Conservation (phyloP, 192 early-diverging fungal genomes). For the Funneliformis geosporum region DNA sequence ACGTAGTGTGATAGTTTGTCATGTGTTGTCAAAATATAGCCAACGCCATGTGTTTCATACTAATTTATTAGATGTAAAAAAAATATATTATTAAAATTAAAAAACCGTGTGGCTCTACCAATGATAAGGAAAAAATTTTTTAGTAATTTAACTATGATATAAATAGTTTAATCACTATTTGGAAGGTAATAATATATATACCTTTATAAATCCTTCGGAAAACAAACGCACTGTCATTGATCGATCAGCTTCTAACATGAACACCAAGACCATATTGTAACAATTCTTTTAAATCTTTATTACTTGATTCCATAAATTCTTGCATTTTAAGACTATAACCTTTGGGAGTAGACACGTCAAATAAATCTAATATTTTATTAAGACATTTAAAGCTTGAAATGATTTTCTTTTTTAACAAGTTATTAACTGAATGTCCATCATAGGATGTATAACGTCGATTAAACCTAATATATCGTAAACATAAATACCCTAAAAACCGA, state of each 20-base stretch:
- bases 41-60: slow-evolving; percentile 90
- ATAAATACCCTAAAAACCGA: slow-evolving; percentile 70
- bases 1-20: slow-evolving; percentile 95
- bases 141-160: background rate
- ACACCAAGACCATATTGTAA: slow-evolving; percentile 84
- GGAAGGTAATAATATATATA: slow-evolving; percentile 26
- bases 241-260: slow-evolving; percentile 92
- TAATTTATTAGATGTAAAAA: slow-evolving; percentile 36
- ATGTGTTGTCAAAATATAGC: slow-evolving; percentile 92
- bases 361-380: slow-evolving; percentile 49
- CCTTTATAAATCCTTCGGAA: slow-evolving; percentile 76
- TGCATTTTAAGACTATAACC: slow-evolving; percentile 51
- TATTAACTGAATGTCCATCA: slow-evolving; percentile 56
- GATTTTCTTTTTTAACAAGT: background rate
- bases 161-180: background rate
- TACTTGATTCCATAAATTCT: slow-evolving; percentile 74
- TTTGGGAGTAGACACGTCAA: slow-evolving; percentile 56
- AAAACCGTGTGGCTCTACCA: slow-evolving; percentile 85
- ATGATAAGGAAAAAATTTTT: slow-evolving; percentile 67
- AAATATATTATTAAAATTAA: background rate
- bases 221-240: slow-evolving; percentile 87
- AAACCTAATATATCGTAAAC: background rate
- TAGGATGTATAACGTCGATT: slow-evolving; percentile 35
- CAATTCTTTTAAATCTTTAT: slow-evolving; percentile 87
- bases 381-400: background rate